These are phyloP conservation scores for Begonia fuchsioides DNA, from an alignment of 306 rosid genomes.

Conservation along the genomic window DNA sequence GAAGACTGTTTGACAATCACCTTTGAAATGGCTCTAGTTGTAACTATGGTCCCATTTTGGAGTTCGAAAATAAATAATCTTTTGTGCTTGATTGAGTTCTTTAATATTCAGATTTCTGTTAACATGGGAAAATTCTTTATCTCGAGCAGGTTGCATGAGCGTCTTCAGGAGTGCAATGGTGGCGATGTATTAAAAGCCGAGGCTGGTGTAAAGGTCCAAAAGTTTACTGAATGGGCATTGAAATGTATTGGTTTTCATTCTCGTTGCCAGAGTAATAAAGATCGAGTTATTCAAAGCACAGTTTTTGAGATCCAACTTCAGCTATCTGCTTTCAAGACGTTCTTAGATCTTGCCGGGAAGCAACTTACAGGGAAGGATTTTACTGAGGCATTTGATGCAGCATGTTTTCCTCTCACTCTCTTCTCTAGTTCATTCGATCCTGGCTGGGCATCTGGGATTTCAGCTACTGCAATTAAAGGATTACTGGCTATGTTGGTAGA, in stretches of 20 bases:
- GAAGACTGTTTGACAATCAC: too few relatives aligned
- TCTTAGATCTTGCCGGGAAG: conserved; percentile 77
- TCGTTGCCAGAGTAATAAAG: conserved; percentile 36
- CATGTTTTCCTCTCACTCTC: conserved; percentile 84
- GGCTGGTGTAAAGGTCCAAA: conserved; percentile 75
- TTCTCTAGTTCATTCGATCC: conserved; percentile 76
- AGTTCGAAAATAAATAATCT: too few relatives aligned
- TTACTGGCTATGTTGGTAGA: conserved; percentile 67
- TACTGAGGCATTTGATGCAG: conserved; percentile 90
- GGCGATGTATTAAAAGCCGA: conserved; percentile 81
- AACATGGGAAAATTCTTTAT: too few relatives aligned
- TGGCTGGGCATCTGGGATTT: conserved; percentile 71
- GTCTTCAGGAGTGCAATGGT: conserved; percentile 83
- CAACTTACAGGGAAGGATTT: conserved; percentile 83
- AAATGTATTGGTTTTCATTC: conserved; percentile 84
- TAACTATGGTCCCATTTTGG: too few relatives aligned
- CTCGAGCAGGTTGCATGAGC: conserved; percentile 57
- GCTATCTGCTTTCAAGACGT: conserved; percentile 64
- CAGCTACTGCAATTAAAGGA: conserved; percentile 73
- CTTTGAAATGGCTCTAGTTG: too few relatives aligned
- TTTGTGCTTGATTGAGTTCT: too few relatives aligned
- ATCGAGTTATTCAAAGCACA: conserved; percentile 37
- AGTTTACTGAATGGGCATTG: conserved; percentile 84
- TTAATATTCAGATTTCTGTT: too few relatives aligned
- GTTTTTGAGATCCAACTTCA: conserved; percentile 64